Base-by-base conservation (phyloP, 2,329 filamentous ascomycete species). In the Beauveria brongniartii region DNA sequence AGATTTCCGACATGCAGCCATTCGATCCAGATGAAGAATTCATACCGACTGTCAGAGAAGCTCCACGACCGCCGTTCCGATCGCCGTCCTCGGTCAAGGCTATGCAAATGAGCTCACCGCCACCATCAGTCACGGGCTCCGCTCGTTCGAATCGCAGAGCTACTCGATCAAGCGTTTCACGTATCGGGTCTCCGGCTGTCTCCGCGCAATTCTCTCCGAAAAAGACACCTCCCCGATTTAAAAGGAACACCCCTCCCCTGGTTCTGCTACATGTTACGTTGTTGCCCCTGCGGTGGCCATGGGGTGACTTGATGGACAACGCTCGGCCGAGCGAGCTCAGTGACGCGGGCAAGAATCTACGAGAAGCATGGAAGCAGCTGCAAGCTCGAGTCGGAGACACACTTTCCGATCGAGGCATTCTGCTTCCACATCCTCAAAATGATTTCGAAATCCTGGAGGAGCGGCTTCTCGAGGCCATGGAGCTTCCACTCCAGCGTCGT, bases 381-480 rank as follows among this genome's bases (percentile, higher is more conserved):
- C 84, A 87, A 65, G 86, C 89, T 58, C 87, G 88, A 62, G 78
- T 90, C 4, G 85, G 84, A 1, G 88, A 91, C 55, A 90, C 88
- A 0, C 84, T 92, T 12, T 80, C 89, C 64, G 82, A 89, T 69
- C 82, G 90, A 24, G 90, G 89, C 2, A 80, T 94, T 40, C 76
- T 94, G 48, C 80, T 94, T 8, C 84, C 89, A 2, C 91, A 94
- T 69, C 90, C 90, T 1, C 84, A 90, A 66, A 87, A 88, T 61
- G 90, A 92, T 70, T 93, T 90, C 68, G 90, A 92, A 71, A 75
- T 91, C 61, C 80, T 94, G 0, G 89, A 93, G 73, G 90, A 92
- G 74, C 80, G 89, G 30, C 78, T 93, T 40, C 76, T 92, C 3
- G 89, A 92, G 71, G 86, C 87, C 1, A 74, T 92, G 51, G 89